Evolutionary conservation across 2,329 filamentous ascomycete species (phyloP), one percentile per base, ranked within the genome.

Genomic region (Aspergillus fischeri): DNA sequence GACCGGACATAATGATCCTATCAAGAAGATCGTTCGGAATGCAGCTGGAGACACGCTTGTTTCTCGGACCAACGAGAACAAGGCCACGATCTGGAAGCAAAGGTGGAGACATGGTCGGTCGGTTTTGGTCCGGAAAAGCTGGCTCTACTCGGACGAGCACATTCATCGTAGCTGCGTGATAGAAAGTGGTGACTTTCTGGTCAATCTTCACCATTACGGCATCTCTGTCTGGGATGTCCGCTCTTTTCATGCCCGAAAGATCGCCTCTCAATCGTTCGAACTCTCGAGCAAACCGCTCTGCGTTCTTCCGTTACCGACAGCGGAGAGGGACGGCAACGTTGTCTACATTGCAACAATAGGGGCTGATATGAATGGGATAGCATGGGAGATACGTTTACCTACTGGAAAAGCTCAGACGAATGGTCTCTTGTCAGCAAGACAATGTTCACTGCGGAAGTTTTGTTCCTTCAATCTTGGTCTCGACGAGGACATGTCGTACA

Each of bases 21-120:
- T 97, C 60, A 88, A 89, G 67, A 96, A 95, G 70, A 90, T 96
- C 58, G 88, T 95, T 49, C 87, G 92, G 59, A 95, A 92, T 67
- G 89, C 89, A 47, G 90, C 87, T 66, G 92, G 92, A 8, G 83
- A 86, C 61, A 88, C 91, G 4, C 79, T 96, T 47, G 86, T 96
- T 32, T 96, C 92, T 6, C 83, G 91, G 52, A 96, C 92, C 0
- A 81, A 86, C 58, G 81, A 86, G 47, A 89, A 91, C 58, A 90
- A 96, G 71, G 88, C 87, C 56, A 86, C 93, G 62, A 83, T 97
- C 3, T 97, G 92, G 92, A 86, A 83, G 60, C 90, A 95, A 70
- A 76, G 80, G 54, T 73, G 77, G 44, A 77, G 77, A 38, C 76
- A 78, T 52, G 74, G 69, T 49, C 80, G 80, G 29, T 80, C 82